Percentiles rank a stretch among this genome's conserved stretches.
Evolutionary conservation across 495 filamentous ascomycete species (phyloP).

Genomic region (Podospora tetraspora): DNA sequence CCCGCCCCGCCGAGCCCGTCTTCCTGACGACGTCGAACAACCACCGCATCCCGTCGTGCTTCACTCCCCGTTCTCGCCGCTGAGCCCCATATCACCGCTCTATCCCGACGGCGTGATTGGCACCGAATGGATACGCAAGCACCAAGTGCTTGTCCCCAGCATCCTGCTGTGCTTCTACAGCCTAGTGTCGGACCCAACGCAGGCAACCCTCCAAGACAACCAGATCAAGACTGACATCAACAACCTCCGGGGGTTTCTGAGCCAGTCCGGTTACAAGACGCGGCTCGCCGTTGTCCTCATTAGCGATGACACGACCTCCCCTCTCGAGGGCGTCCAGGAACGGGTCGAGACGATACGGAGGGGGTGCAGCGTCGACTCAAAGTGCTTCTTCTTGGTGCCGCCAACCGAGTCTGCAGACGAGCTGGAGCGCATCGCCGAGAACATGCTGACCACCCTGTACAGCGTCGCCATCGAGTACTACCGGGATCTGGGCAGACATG

Average conservation of each 20-base stretch:
- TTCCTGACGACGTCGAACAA: slow-evolving; percentile 42
- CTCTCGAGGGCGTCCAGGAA: slow-evolving; percentile 56
- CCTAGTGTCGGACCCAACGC: slow-evolving; percentile 62
- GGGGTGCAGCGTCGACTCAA: slow-evolving; percentile 72
- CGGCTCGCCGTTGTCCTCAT: slow-evolving; percentile 72
- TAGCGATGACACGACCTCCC: slow-evolving; percentile 57
- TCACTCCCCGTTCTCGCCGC: slow-evolving; percentile 83
- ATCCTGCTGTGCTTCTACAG: slow-evolving; percentile 70
- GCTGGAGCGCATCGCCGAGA: slow-evolving; percentile 58
- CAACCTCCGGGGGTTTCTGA: slow-evolving; percentile 58
- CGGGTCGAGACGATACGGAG: slow-evolving; percentile 68
- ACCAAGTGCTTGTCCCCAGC: slow-evolving; percentile 73
- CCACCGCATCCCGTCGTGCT: slow-evolving; percentile 49
- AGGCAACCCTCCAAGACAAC: slow-evolving; percentile 72
- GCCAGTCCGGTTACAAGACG: slow-evolving; percentile 64
- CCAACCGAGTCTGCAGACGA: slow-evolving; percentile 46
- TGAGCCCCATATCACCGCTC: slow-evolving; percentile 70
- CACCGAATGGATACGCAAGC: slow-evolving; percentile 75
- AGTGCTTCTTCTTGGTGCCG: slow-evolving; percentile 60
- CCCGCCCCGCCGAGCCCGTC: slow-evolving; percentile 47
- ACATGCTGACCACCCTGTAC: slow-evolving; percentile 56
- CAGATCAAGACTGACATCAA: slow-evolving; percentile 86
- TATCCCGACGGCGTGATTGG: slow-evolving; percentile 86
- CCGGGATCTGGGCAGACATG: slow-evolving; percentile 81
- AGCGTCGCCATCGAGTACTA: slow-evolving; percentile 76